phyloP scores from a whole-genome alignment of 1,284 basidiomycete genomes.

The Pholiota adiposa region DNA sequence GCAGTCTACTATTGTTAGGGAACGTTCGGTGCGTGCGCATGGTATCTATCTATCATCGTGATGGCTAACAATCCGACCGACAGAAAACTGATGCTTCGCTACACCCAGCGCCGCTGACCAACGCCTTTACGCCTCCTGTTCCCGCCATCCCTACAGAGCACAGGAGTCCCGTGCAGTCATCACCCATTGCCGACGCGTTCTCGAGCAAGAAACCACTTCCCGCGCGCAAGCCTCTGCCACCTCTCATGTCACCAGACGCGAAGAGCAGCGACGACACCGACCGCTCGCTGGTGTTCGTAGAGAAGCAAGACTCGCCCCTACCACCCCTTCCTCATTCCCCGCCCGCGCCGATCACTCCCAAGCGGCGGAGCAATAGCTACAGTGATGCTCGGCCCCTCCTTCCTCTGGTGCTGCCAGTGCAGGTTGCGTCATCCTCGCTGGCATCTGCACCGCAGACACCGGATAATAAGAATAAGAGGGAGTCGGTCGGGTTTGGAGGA shows the following conservation, averaged over 20 bases:
- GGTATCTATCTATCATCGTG: slow-evolving; percentile 8
- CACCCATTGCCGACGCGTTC: slow-evolving; percentile 60
- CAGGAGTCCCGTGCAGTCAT: slow-evolving; percentile 37
- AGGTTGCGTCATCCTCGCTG: slow-evolving; percentile 5
- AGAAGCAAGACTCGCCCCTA: slow-evolving; percentile 42
- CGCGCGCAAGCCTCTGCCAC: slow-evolving; percentile 63
- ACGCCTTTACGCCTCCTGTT: slow-evolving; percentile 67
- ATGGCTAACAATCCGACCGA: slow-evolving; percentile 3
- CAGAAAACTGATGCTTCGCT: slow-evolving; percentile 53
- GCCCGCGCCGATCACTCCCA: slow-evolving; percentile 39
- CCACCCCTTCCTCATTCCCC: slow-evolving; percentile 38
- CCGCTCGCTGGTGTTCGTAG: slow-evolving; percentile 58
- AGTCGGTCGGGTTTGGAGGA: slow-evolving; percentile 48
- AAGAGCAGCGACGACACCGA: slow-evolving; percentile 53
- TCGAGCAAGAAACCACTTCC: slow-evolving; percentile 30
- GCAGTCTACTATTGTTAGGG: slow-evolving; percentile 59
- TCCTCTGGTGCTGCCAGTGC: slow-evolving; percentile 38
- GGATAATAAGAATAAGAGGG: slow-evolving; percentile 20
- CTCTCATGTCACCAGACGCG: slow-evolving; percentile 43
- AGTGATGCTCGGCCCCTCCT: slow-evolving; percentile 39
- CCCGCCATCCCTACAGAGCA: slow-evolving; percentile 65
- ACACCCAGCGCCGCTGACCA: slow-evolving; percentile 36
- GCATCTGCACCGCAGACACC: slow-evolving; percentile 25
- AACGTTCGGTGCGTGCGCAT: slow-evolving; percentile 63
- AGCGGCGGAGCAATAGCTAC: slow-evolving; percentile 77